Evolutionary conservation across 148 eudicot species (phyloP), one percentile per base, ranked within the genome.

Genomic region (Diospyros lotus): DNA sequence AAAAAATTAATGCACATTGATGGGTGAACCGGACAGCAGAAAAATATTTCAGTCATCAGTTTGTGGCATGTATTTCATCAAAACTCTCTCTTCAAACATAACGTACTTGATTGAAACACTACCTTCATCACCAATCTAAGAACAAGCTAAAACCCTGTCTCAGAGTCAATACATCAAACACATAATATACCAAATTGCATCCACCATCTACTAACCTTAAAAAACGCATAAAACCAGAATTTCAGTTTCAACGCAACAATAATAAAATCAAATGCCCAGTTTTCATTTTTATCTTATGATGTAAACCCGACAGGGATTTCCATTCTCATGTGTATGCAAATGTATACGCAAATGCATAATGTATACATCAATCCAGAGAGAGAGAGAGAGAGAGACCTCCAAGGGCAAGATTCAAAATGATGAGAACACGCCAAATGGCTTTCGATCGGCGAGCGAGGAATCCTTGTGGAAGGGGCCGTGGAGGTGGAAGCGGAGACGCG

Each of bases 331-430:
- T 9, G 42, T 3, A 50, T 15, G 40, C 41, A 17, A 3, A 14
- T n/a, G 46, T 8, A n/a, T 8, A 45, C 6, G 10, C 17, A 67
- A 13, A 48, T 3, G 2, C 42, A 51, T 8, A 48, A 58, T 66
- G 48, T 28, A 67, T 0, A 45, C 14, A 45, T 3, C n/a, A 7
- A 48, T 39, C 46, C 55, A 28, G 28, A 28, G 28, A 28, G 28
- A 28, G 28, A 28, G 28, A 28, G 28, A 28, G n/a, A n/a, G n/a
- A n/a, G 41, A 50, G 17, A 68, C 72, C 72, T 52, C 60, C 72
- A 53, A 69, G 72, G 46, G 45, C 60, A 28, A 69, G 60, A 69
- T 69, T 69, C 18, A 59, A 69, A 52, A 69, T 69, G 18, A 69
- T 44, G 14, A 69, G 72, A 69, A 53, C 8, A 13, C 72, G 72